A percentile compares a stretch with the other conserved stretches of the same genome.
Conservation (phyloP, 2,329 filamentous ascomycete species). For the Tolypocladium ophioglossoides region DNA sequence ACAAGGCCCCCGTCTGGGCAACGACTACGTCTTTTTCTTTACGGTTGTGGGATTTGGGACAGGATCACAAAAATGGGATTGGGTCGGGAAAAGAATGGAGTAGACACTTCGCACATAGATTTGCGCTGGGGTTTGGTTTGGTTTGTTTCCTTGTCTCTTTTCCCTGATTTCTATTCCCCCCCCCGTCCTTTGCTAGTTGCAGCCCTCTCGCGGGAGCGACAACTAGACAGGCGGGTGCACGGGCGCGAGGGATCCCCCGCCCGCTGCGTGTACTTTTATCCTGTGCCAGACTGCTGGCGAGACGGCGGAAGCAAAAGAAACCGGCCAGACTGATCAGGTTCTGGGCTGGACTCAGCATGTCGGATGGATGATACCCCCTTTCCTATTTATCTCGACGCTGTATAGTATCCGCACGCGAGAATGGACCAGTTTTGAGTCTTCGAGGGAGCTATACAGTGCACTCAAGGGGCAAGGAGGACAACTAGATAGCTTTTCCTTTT, state of each 20-base stretch:
- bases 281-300: slow-evolving; percentile 15
- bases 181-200: neutral
- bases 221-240: neutral
- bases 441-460: neutral
- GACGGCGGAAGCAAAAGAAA: slow-evolving; percentile 9
- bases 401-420: slow-evolving; percentile 11
- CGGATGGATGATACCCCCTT: slow-evolving; percentile 20
- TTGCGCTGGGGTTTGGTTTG: neutral
- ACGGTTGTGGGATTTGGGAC: slow-evolving; percentile 8
- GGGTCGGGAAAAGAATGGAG: slow-evolving; percentile 3
- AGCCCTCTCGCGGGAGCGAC: neutral
- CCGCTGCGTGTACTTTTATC: slow-evolving; percentile 9
- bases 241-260: neutral
- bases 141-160: neutral
- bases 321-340: slow-evolving; percentile 9
- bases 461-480: neutral
- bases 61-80: slow-evolving; percentile 4
- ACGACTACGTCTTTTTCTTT: slow-evolving; percentile 3
- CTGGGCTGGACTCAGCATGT: slow-evolving; percentile 21
- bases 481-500: neutral
- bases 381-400: slow-evolving; percentile 13
- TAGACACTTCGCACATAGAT: slow-evolving; percentile 7
- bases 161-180: slow-evolving; percentile 4
- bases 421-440: neutral
- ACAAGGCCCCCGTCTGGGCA: slow-evolving; percentile 2